phyloP scores from a whole-genome alignment of 148 eudicot genomes.

The Fallopia convolvulus region DNA sequence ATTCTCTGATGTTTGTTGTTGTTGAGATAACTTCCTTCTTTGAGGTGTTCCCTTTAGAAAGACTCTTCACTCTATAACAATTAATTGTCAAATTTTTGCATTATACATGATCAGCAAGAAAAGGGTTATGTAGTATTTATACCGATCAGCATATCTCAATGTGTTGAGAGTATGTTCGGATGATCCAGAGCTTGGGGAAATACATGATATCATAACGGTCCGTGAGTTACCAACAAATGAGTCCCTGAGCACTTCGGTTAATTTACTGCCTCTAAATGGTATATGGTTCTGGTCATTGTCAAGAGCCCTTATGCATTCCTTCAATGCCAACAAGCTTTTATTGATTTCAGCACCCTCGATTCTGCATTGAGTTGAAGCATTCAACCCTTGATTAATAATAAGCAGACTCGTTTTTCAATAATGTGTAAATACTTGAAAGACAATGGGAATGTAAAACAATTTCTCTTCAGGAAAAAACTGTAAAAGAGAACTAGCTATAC shows the following conservation, averaged over 20 bases:
- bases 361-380: constrained; percentile 23
- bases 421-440: background rate
- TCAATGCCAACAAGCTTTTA: constrained; percentile 95
- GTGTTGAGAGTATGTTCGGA: constrained; percentile 97
- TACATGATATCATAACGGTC: constrained; percentile 97
- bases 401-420: background rate
- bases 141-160: constrained; percentile 98
- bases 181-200: constrained; percentile 92
- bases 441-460: background rate
- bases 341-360: constrained; percentile 99
- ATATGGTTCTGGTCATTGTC: constrained; percentile 96
- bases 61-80: constrained; percentile 78
- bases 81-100: background rate
- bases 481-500: background rate
- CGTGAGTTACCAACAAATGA: constrained; percentile 98
- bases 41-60: constrained; percentile 74
- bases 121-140: background rate
- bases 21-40: constrained; percentile 58
- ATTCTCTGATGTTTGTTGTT: constrained; percentile 60
- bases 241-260: constrained; percentile 96
- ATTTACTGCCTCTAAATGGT: constrained; percentile 97
- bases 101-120: background rate
- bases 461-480: background rate
- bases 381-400: background rate
- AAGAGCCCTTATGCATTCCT: constrained; percentile 98